These are phyloP conservation scores for Luffa acutangula DNA, from an alignment of 306 rosid species.

Conservation along the genomic window DNA sequence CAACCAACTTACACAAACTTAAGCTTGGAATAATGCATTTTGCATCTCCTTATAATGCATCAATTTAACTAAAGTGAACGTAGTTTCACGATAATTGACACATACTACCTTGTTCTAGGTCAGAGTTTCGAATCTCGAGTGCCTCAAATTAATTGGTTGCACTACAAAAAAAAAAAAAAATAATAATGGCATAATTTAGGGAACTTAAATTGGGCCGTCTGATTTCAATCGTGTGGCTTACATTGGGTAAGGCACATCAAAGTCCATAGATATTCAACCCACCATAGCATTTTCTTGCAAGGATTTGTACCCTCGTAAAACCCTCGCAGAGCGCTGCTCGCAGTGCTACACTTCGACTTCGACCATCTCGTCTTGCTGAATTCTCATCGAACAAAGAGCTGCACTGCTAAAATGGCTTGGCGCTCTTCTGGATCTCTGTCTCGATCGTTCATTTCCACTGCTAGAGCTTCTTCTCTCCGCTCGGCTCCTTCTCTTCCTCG, in stretches of 20 bases:
- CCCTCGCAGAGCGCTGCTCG: conserved; percentile 48
- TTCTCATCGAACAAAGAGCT: neutral
- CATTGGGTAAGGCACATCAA: neutral
- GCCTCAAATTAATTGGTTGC: too few relatives aligned
- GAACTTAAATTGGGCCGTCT: neutral
- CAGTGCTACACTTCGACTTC: neutral
- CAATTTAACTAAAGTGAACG: too few relatives aligned
- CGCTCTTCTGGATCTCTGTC: conserved; percentile 70
- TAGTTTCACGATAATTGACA: too few relatives aligned
- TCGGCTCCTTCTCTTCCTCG: conserved; percentile 51
- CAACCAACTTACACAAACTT: too few relatives aligned
- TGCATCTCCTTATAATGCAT: too few relatives aligned
- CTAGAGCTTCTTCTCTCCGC: conserved; percentile 57
- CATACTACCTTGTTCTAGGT: too few relatives aligned
- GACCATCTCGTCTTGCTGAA: neutral
- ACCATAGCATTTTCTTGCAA: neutral
- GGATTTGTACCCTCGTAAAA: neutral
- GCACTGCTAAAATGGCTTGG: conserved; percentile 35
- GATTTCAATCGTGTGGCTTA: neutral
- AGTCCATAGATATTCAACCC: neutral
- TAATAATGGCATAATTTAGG: too few relatives aligned
- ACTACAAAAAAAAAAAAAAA: too few relatives aligned
- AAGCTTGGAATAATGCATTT: too few relatives aligned
- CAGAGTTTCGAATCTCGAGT: too few relatives aligned
- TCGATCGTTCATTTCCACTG: conserved; percentile 57